Conservation (phyloP, 1,139 yeast species). For the Taphrina betulina region DNA sequence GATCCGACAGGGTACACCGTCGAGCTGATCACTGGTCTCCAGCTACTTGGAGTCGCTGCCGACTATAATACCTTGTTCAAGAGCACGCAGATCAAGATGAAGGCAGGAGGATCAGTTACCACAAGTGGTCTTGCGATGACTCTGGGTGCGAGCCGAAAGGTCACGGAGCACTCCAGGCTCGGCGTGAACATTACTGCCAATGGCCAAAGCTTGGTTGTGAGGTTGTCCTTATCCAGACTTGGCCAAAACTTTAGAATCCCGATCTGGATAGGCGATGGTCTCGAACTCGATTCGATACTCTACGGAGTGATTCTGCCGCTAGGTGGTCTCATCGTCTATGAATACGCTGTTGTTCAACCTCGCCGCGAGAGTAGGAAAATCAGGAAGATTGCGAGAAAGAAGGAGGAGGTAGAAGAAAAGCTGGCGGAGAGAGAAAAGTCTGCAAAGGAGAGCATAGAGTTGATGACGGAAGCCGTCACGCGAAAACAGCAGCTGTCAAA, state of each 20-base stretch:
- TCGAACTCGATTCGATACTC: constrained; percentile 25
- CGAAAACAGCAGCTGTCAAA: constrained; percentile 22
- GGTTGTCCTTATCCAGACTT: constrained; percentile 27
- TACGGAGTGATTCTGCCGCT: constrained; percentile 31
- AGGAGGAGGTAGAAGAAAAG: constrained; percentile 9
- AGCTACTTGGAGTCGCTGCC: constrained; percentile 24
- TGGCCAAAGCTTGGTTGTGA: constrained; percentile 21
- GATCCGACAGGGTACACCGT: constrained; percentile 23
- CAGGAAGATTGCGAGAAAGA: constrained; percentile 8
- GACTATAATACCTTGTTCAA: constrained; percentile 27
- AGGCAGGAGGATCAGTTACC: constrained; percentile 28
- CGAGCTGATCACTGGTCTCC: constrained; percentile 32
- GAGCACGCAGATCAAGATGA: constrained; percentile 15
- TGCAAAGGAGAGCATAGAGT: constrained; percentile 23
- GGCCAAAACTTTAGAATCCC: constrained; percentile 33
- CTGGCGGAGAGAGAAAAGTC: constrained; percentile 23
- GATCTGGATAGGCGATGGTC: constrained; percentile 28
- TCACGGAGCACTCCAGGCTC: constrained; percentile 29
- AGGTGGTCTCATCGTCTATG: constrained; percentile 28
- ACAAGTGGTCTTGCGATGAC: constrained; percentile 30
- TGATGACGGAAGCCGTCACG: constrained; percentile 21
- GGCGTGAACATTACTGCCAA: constrained; percentile 21
- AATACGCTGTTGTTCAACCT: constrained; percentile 26
- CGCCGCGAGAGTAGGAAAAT: constrained; percentile 6
- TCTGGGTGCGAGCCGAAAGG: constrained; percentile 24